Percentiles rank a stretch among this genome's conserved stretches.
Evolutionary conservation across 352 stramenopile genomes (phyloP).

Genomic region (Globisporangium carolinianum): DNA sequence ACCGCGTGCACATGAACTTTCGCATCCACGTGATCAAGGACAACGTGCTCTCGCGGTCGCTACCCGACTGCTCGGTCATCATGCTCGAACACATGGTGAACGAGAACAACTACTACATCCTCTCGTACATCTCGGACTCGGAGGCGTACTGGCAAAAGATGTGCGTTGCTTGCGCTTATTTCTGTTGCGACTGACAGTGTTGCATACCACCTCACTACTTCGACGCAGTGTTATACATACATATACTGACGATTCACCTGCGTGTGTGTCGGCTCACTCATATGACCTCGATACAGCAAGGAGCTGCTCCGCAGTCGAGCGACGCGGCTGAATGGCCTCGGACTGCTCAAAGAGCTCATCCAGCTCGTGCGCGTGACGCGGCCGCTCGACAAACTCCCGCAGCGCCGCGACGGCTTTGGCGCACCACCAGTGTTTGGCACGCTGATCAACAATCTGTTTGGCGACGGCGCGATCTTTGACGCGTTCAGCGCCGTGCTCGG

Average conservation of each 20-base stretch:
- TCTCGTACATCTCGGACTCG: conserved; percentile 72
- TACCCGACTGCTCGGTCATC: conserved; percentile 67
- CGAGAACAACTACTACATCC: conserved; percentile 83
- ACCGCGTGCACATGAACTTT: conserved; percentile 82
- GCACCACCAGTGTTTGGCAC: conserved; percentile 47
- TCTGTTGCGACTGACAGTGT: too few relatives aligned
- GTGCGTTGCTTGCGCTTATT: conserved; percentile 20
- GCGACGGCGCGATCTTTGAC: conserved; percentile 52
- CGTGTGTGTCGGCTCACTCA: conserved; percentile 4
- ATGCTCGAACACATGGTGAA: conserved; percentile 80
- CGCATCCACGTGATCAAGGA: conserved; percentile 86
- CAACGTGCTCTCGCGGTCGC: conserved; percentile 70
- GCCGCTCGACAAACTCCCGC: conserved; percentile 49
- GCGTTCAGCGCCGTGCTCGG: conserved; percentile 46
- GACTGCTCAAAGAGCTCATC: conserved; percentile 65
- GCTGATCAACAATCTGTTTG: conserved; percentile 62
- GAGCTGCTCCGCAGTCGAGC: conserved; percentile 30
- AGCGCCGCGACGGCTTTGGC: conserved; percentile 51
- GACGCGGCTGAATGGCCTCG: conserved; percentile 42
- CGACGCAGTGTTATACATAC: too few relatives aligned
- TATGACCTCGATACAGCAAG: conserved; percentile 30
- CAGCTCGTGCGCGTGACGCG: conserved; percentile 55
- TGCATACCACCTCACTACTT: too few relatives aligned
- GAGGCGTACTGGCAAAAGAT: conserved; percentile 63
- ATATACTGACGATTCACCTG: not conserved